Percentiles rank a stretch among this genome's conserved stretches.
Evolutionary conservation across 805 yeast genomes (phyloP).

Genomic region (Saccharomycopsis guyanensis): DNA sequence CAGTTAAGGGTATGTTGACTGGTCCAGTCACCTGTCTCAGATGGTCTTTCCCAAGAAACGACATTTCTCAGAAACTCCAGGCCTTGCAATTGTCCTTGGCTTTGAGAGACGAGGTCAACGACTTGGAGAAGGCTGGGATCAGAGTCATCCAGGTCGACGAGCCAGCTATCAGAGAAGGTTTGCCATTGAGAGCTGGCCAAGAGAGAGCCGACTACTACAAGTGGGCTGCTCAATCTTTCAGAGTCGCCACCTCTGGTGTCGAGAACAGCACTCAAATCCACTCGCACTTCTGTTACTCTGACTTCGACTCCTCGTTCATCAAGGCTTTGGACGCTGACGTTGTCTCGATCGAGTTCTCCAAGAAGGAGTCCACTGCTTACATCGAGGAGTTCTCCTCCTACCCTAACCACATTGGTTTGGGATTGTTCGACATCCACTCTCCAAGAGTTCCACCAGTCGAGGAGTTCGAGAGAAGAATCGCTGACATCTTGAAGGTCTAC

Average conservation of each 20-base stretch:
- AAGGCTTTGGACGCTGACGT: slow-evolving; percentile 99
- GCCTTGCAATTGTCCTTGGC: slow-evolving; percentile 96
- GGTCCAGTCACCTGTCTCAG: slow-evolving; percentile 99
- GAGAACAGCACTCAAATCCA: slow-evolving; percentile 93
- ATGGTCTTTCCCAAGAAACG: slow-evolving; percentile 99
- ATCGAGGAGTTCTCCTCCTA: slow-evolving; percentile 95
- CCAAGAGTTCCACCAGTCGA: slow-evolving; percentile 98
- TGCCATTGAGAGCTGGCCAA: slow-evolving; percentile 95
- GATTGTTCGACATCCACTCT: slow-evolving; percentile 98
- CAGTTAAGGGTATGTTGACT: slow-evolving; percentile 99
- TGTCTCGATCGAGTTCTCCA: slow-evolving; percentile 97
- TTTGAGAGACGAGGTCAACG: slow-evolving; percentile 96
- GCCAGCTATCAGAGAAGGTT: slow-evolving; percentile 99
- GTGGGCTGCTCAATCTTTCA: slow-evolving; percentile 99
- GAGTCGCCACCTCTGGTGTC: slow-evolving; percentile 99
- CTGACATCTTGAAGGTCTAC: slow-evolving; percentile 91
- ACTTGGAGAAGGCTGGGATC: slow-evolving; percentile 97
- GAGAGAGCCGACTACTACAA: slow-evolving; percentile 94
- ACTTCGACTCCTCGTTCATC: slow-evolving; percentile 98
- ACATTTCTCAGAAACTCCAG: slow-evolving; percentile 86
- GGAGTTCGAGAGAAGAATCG: slow-evolving; percentile 90
- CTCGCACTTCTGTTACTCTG: slow-evolving; percentile 99
- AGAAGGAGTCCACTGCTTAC: slow-evolving; percentile 98
- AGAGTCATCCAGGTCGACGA: slow-evolving; percentile 98
- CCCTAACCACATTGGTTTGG: slow-evolving; percentile 99